Evolutionary conservation across 768 basidiomycete species (phyloP), one percentile per base, ranked within the genome.

Genomic region (Brasilioporus rufonigricans): DNA sequence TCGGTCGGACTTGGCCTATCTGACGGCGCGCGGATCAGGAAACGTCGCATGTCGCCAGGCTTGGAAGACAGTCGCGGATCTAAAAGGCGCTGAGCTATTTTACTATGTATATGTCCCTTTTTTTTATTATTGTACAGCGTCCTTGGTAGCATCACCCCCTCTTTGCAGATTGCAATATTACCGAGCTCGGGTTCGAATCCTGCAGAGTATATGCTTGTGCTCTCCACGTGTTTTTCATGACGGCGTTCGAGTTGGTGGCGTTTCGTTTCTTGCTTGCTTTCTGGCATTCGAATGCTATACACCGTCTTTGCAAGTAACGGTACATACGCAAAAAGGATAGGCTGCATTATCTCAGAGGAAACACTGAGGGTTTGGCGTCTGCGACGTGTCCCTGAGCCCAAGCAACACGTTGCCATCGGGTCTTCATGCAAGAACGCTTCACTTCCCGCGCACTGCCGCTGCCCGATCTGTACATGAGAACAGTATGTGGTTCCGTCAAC

Each of bases 21-120:
- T 66, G 33, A 60, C 50, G 45, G 23, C 33, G 13, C 33, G 13
- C 21, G 24, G 14, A 52, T 48, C 26, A 90, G 88, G 67, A 90
- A 90, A 74, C 82, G 88, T 58, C 76, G 88, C 60, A 84, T 80
- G 56, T 89, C 88, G 7, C 87, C 87, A n/a, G 76, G 81, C 8
- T 61, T 85, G 65, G 88, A 89, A 44, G 88, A 89, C 46, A 66
- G 75, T 35, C 79, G 88, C 56, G 79, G 84, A 56, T 83, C 84
- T 50, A 89, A 89, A 74, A 80, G 87, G 60, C 84, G 87, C 61
- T 87, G 76, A 82, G 55, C 70, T 60, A 67, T 63, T 56, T 56
- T 55, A 57, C 58, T 64, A 60, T 66, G 62, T 71, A 68, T 68
- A 65, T 31, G 60, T 55, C 26, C 32, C 33, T 45, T 36, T 39